These are phyloP conservation scores for Cryptococcus deneoformans DNA, from an alignment of 1,284 basidiomycete species.

Conservation along the genomic window DNA sequence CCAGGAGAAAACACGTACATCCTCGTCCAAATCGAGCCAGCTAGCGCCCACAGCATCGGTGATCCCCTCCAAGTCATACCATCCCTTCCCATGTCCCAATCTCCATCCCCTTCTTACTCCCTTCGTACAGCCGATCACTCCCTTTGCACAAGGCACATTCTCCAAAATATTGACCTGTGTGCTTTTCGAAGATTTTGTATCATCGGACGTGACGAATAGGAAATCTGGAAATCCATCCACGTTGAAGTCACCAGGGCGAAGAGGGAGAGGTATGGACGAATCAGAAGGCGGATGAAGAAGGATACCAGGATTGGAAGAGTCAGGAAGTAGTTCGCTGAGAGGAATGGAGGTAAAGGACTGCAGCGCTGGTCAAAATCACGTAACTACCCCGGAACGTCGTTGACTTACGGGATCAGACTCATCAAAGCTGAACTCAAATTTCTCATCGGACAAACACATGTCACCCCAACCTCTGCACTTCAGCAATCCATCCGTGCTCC, in stretches of 20 bases:
- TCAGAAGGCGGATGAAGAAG: conserved; percentile 57
- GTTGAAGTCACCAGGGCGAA: conserved; percentile 87
- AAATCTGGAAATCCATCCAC: conserved; percentile 95
- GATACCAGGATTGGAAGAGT: conserved; percentile 52
- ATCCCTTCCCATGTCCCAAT: conserved; percentile 63
- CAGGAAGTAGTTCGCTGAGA: conserved; percentile 61
- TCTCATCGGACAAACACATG: conserved; percentile 75
- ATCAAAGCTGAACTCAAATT: conserved; percentile 73
- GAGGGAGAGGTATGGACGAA: conserved; percentile 67
- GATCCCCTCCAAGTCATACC: conserved; percentile 62
- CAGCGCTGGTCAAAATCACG: background rate
- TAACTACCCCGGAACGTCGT: background rate
- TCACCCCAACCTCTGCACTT: conserved; percentile 72
- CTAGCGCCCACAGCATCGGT: conserved; percentile 75
- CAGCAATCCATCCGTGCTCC: conserved; percentile 15
- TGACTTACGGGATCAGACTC: conserved; percentile 59
- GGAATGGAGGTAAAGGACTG: conserved; percentile 56
- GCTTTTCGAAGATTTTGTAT: conserved; percentile 41
- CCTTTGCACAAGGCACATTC: conserved; percentile 64
- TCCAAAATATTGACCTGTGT: conserved; percentile 62
- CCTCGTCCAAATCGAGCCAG: conserved; percentile 94
- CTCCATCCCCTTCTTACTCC: conserved; percentile 55
- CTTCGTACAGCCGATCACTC: conserved; percentile 31
- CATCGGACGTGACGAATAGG: conserved; percentile 61
- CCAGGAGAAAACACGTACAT: conserved; percentile 60